Base-by-base conservation (phyloP, 2,329 filamentous ascomycete species). In the Epichloe gansuensis region DNA sequence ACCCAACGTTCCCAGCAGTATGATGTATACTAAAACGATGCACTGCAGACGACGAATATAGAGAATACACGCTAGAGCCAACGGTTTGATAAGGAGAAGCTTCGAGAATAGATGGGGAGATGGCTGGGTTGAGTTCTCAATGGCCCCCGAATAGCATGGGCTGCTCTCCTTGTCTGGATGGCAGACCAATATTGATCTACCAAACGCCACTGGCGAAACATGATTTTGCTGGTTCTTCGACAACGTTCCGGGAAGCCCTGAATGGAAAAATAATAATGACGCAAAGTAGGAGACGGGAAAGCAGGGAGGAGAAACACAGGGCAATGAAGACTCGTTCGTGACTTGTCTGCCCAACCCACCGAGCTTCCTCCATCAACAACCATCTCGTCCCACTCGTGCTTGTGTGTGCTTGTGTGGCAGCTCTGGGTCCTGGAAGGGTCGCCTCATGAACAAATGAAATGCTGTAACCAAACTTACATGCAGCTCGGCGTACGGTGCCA, bases 401-500 rank as follows among this genome's bases (percentile, higher is more conserved):
- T 25, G 9, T 34, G 38, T 21, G 17, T 17, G 17, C 17, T 17
- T 17, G 17, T 17, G 17, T 31, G 23, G 41, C 17, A 15, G 50
- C 42, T 49, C 50, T 48, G 39, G 39, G 48, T 49, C 54, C 49
- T 49, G 34, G 44, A 47, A 38, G 34, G 35, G n/a, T 42, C 41
- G 49, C 53, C 51, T 54, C 49, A 46, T 17, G 44, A 51, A 52
- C 56, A 54, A 54, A 52, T 53, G 46, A 59, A 55, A 56, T 47
- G 49, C 47, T 54, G 47, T 55, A 55, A 48, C 54, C 41, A 57
- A 54, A 84, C 84, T 79, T 77, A 91, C 88, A 71, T 84, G 78
- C 59, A 94, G 75, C 68, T 91, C 87, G 54, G 85, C 85, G 71
- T 90, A 89, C 34, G 83, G 78, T 60, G 79, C 74, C 66, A 93